Base-by-base conservation (phyloP, 2,329 filamentous ascomycete genomes). In the Talaromyces marneffei region DNA sequence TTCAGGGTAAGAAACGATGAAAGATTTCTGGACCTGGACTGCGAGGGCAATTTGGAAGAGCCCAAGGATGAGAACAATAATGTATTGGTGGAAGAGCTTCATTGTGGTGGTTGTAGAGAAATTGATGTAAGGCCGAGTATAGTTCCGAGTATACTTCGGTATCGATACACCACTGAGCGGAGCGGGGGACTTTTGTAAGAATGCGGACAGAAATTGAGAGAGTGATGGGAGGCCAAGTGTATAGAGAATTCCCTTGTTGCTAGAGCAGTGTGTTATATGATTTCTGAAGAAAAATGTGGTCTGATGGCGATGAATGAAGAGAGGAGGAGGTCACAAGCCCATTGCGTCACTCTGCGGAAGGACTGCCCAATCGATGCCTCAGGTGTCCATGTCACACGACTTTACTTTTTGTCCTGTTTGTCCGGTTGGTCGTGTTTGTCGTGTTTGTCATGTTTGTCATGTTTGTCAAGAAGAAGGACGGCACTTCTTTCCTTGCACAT, bases 1-100 rank as follows among this genome's bases (percentile, higher is more conserved):
- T 57, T 86, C 79, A 25, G 88, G 85, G 71, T 91, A 96, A 70
- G 84, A 90, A 69, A 97, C 82, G 68, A 97, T 87, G 65, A 95
- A 85, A 37, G 85, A 84, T 75, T 91, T 90, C 71, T 87, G 83
- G 1, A 78, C 75, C 55, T 76, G 69, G 23, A 66, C 79, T 61
- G 88, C 87, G 68, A 90, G 82, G 64, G 84, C 86, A 63, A 85
- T 73, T 31, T 82, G 80, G 64, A 85, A 25, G 14, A 63, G 57
- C 3, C 42, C 80, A 57, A 88, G 78, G 64, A 85, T 78, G 59
- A 87, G 76, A 44, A 89, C 76, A 56, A 85, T 74, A 59, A 85
- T 76, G 65, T 84, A 55, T 42, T 62, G 71, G 67, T 88, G 69
- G 63, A 83, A 73, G 68, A 87, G 77, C 77, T 84, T 90, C 90